phyloP scores from a whole-genome alignment of 164 flowering plant genomes.

The Buxus sempervirens region DNA sequence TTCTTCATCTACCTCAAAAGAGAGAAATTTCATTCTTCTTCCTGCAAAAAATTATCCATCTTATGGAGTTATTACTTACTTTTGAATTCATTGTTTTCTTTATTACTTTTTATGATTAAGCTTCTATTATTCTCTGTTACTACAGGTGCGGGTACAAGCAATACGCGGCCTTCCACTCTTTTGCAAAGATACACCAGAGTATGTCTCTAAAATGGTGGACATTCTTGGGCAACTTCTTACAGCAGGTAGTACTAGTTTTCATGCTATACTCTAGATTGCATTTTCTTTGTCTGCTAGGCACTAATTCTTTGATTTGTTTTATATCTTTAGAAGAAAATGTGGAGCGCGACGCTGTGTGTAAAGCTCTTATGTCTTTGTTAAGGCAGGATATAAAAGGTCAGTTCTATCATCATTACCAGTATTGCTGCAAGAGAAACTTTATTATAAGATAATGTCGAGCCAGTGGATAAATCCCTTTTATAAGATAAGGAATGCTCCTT shows the following conservation, averaged over 20 bases:
- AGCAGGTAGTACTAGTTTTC: conserved; percentile 46
- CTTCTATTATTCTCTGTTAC: background rate
- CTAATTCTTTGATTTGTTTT: conserved; percentile 11
- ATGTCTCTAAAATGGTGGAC: conserved; percentile 76
- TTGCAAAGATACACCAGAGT: conserved; percentile 90
- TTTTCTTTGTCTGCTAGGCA: background rate
- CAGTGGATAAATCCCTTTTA: too few species aligned
- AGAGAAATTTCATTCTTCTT: too few species aligned
- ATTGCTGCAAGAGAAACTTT: too few species aligned
- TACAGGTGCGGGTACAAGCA: conserved; percentile 92
- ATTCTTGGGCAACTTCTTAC: conserved; percentile 77
- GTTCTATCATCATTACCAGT: background rate
- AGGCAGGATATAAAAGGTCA: conserved; percentile 91
- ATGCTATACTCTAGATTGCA: background rate
- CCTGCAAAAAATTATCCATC: too few species aligned
- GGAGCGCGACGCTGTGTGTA: conserved; percentile 96
- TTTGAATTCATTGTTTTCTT: too few species aligned
- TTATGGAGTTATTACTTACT: too few species aligned
- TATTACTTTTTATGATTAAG: background rate
- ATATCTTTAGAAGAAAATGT: conserved; percentile 68
- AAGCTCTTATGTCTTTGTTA: conserved; percentile 85
- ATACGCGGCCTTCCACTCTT: conserved; percentile 96
- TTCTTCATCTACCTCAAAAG: too few species aligned
- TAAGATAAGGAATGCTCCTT: too few species aligned
- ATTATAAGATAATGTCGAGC: too few species aligned